A percentile compares a stretch with the other conserved stretches of the same genome.
Conservation (phyloP, 768 basidiomycete genomes). For the Auricularia auricula-judae region DNA sequence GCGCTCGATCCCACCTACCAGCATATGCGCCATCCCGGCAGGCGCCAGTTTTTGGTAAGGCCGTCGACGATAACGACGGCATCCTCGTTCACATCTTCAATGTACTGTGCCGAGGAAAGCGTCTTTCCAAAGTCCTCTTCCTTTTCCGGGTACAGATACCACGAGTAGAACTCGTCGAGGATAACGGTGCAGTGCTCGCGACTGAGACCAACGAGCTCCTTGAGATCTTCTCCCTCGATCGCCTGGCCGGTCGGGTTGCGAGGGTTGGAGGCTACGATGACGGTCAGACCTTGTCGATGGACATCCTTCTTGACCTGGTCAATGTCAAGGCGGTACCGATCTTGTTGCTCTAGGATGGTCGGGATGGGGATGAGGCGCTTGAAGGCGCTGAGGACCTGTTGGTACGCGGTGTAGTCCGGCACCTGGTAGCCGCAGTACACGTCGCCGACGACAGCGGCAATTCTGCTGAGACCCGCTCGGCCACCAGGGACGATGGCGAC, state of each 20-base stretch:
- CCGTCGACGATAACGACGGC: conserved; percentile 82
- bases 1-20: conserved; percentile 22
- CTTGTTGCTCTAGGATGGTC: conserved; percentile 32
- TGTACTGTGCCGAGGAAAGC: conserved; percentile 70
- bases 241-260: conserved; percentile 95
- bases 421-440: conserved; percentile 77
- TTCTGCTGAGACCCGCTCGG: conserved; percentile 76
- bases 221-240: conserved; percentile 66
- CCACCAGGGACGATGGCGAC: conserved; percentile 45
- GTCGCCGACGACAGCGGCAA: conserved; percentile 86
- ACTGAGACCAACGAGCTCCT: conserved; percentile 62
- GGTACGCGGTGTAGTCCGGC: conserved; percentile 65
- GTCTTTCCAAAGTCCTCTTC: conserved; percentile 65
- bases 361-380: conserved; percentile 85
- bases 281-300: conserved; percentile 68
- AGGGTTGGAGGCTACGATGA: conserved; percentile 87
- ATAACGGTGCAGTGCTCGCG: conserved; percentile 75
- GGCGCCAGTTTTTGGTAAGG: conserved; percentile 92
- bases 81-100: conserved; percentile 85
- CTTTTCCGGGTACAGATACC: conserved; percentile 85
- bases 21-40: conserved; percentile 90
- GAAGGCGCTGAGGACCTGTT: conserved; percentile 40
- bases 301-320: conserved; percentile 79
- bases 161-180: conserved; percentile 63
- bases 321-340: conserved; percentile 67